Conservation (phyloP, 1,284 basidiomycete species). For the Inonotus obliquus region DNA sequence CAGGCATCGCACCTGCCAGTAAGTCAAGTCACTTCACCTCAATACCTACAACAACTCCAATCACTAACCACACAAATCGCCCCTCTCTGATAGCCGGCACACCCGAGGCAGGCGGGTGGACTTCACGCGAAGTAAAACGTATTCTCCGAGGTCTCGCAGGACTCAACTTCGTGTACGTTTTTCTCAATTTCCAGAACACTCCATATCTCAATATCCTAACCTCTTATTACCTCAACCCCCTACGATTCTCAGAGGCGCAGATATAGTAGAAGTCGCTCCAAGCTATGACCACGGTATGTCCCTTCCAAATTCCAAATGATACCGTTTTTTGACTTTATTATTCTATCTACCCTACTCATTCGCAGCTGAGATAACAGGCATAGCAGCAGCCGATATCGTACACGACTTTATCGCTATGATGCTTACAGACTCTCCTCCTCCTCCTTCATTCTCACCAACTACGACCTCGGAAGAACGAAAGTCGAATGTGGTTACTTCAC, state of each 20-base stretch:
- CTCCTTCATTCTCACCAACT: too few relatives aligned
- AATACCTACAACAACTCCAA: not conserved
- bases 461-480: too few relatives aligned
- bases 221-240: not conserved
- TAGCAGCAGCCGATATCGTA: constrained; percentile 67
- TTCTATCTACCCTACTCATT: not conserved
- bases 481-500: not conserved
- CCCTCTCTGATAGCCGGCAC: constrained; percentile 56
- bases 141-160: constrained; percentile 74
- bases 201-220: not conserved
- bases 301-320: not conserved
- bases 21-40: constrained; percentile 36
- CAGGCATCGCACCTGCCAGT: constrained; percentile 76
- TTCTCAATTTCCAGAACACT: constrained; percentile 72
- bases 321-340: not conserved
- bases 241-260: constrained; percentile 47
- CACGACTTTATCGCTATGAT: constrained; percentile 67
- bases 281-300: constrained; percentile 64
- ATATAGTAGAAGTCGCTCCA: constrained; percentile 78
- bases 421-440: constrained; percentile 14
- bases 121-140: constrained; percentile 74
- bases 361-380: constrained; percentile 64
- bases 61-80: not conserved
- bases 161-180: constrained; percentile 73
- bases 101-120: constrained; percentile 80